Evolutionary conservation across 305 asterid genomes (phyloP).

Genomic region (Andrographis paniculata): DNA sequence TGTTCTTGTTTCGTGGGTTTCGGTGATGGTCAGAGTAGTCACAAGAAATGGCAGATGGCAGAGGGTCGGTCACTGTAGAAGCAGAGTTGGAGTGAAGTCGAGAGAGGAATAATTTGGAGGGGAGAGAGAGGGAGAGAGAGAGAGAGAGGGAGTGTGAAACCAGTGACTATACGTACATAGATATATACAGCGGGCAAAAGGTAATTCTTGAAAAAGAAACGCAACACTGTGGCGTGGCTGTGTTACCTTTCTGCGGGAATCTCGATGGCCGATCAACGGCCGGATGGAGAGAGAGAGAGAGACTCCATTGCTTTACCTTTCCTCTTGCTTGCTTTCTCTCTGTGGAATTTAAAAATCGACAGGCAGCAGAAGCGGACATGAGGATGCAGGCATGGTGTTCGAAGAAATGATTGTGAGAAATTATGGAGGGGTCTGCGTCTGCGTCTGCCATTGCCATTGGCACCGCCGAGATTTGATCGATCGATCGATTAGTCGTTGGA

Average conservation of each 20-base stretch:
- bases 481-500: too few species aligned
- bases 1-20: slow-evolving; percentile 1
- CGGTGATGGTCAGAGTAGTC: background rate
- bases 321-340: slow-evolving; percentile 9
- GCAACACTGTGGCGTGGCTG: slow-evolving; percentile 17
- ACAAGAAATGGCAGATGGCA: background rate
- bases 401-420: background rate
- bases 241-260: slow-evolving; percentile 13
- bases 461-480: too few species aligned
- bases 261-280: too few species aligned
- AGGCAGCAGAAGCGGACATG: background rate
- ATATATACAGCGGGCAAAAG: too few species aligned
- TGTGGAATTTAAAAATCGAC: background rate
- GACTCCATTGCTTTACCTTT: too few species aligned
- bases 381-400: background rate
- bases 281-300: too few species aligned
- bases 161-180: too few species aligned
- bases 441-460: too few species aligned
- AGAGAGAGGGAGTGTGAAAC: background rate
- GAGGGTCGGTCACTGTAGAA: background rate
- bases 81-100: background rate
- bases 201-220: too few species aligned
- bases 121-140: slow-evolving; percentile 1
- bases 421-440: background rate
- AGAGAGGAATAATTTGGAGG: slow-evolving; percentile 16